phyloP scores from a whole-genome alignment of 805 yeast genomes.

The Candida nemodendra region DNA sequence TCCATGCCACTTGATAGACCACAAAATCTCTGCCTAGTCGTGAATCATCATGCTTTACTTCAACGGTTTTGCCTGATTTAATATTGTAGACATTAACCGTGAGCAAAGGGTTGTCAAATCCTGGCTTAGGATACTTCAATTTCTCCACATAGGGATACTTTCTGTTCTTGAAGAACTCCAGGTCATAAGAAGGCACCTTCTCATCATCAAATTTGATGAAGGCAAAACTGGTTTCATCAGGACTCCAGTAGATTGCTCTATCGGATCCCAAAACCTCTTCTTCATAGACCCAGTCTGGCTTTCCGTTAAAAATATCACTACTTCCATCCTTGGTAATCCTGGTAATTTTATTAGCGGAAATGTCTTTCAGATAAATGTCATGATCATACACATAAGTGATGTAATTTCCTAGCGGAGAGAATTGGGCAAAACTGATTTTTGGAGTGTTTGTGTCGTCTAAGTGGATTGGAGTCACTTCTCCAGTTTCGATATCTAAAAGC shows the following conservation, averaged over 20 bases:
- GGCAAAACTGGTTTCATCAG: slow-evolving; percentile 54
- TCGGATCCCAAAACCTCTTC: slow-evolving; percentile 69
- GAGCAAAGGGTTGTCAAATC: slow-evolving; percentile 57
- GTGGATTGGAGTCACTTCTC: slow-evolving; percentile 22
- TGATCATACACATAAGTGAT: slow-evolving; percentile 56
- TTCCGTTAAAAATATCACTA: slow-evolving; percentile 56
- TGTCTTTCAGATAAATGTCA: slow-evolving; percentile 50
- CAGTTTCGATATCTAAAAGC: slow-evolving; percentile 49
- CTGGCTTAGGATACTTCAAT: slow-evolving; percentile 74
- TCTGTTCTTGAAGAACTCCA: slow-evolving; percentile 48
- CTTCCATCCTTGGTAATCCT: slow-evolving; percentile 55
- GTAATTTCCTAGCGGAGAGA: slow-evolving; percentile 60
- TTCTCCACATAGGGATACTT: slow-evolving; percentile 46
- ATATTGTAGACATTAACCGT: slow-evolving; percentile 45
- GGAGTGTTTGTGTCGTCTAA: slow-evolving; percentile 28
- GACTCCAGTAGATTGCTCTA: slow-evolving; percentile 70
- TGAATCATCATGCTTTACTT: slow-evolving; percentile 30
- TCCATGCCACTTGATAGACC: slow-evolving; percentile 64
- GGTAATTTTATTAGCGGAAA: slow-evolving; percentile 22
- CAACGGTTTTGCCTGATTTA: slow-evolving; percentile 20
- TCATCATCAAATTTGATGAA: slow-evolving; percentile 62
- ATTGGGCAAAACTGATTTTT: slow-evolving; percentile 51
- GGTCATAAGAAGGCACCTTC: slow-evolving; percentile 48
- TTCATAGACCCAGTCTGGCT: slow-evolving; percentile 83
- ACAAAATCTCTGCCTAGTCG: slow-evolving; percentile 46